A percentile compares a stretch with the other conserved stretches of the same genome.
These are phyloP conservation scores for Candida berthetii DNA, from an alignment of 805 yeast species.

Conservation along the genomic window DNA sequence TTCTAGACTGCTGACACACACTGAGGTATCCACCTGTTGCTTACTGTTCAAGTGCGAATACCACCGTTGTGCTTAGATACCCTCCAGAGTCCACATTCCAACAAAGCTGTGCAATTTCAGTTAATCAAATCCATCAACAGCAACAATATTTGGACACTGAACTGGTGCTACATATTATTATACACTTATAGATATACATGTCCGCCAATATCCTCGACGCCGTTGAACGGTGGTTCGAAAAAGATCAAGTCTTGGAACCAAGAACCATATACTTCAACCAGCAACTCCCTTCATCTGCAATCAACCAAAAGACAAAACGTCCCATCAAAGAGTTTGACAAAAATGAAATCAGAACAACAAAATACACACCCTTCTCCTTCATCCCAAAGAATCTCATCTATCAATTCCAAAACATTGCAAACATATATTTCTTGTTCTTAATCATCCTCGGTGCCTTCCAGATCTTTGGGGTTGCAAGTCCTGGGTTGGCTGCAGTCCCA, in stretches of 20 bases:
- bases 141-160: no score
- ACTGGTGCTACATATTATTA: no score
- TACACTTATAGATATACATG: no score
- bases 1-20: no score
- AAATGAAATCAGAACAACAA: conserved; percentile 90
- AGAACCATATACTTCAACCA: conserved; percentile 3
- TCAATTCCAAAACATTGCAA: conserved; percentile 88
- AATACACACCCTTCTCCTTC: conserved; percentile 87
- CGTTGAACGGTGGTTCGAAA: no score
- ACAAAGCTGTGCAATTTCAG: no score
- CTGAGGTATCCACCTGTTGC: no score
- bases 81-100: no score
- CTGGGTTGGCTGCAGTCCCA: conserved; percentile 72
- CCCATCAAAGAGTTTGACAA: conserved; percentile 3
- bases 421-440: conserved; percentile 75
- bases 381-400: conserved; percentile 75
- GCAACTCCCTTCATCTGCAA: not conserved
- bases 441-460: conserved; percentile 74
- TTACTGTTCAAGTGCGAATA: no score
- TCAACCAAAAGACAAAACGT: conserved; percentile 3
- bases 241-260: conserved; percentile 35
- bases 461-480: conserved; percentile 77
- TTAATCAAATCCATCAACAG: no score
- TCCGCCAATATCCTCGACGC: no score
- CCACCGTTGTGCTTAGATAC: no score